phyloP scores from a whole-genome alignment of 352 stramenopile genomes.

The Phytophthora chlamydospora region DNA sequence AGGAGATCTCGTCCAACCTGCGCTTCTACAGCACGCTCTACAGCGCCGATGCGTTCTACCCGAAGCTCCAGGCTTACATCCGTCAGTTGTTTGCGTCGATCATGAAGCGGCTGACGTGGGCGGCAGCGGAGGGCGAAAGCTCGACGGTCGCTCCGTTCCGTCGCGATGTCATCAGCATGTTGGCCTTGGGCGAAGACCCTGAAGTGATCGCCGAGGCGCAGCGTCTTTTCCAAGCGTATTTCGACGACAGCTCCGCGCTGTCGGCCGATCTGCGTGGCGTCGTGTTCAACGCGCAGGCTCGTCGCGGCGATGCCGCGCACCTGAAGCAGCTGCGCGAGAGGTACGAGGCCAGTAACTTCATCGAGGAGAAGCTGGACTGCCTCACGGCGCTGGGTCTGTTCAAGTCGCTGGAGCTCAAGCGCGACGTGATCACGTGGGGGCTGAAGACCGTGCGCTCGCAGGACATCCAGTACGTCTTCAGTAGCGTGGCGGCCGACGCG shows the following conservation, averaged over 20 bases:
- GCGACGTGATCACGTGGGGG: constrained; percentile 69
- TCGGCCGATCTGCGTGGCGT: constrained; percentile 66
- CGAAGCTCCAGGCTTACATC: constrained; percentile 68
- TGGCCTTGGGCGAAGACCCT: constrained; percentile 59
- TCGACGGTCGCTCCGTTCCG: constrained; percentile 65
- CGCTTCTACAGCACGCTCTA: constrained; percentile 70
- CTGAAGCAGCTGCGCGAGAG: constrained; percentile 53
- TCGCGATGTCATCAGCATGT: constrained; percentile 75
- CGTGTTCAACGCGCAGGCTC: constrained; percentile 65
- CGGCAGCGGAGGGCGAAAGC: constrained; percentile 44
- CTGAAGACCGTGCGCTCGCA: constrained; percentile 76
- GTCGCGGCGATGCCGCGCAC: constrained; percentile 50
- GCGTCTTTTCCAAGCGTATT: constrained; percentile 63
- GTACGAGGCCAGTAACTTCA: constrained; percentile 81
- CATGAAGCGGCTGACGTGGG: constrained; percentile 65
- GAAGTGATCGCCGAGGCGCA: constrained; percentile 56
- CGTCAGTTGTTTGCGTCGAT: constrained; percentile 59
- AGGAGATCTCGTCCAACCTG: constrained; percentile 73
- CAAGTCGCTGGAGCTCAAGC: constrained; percentile 64
- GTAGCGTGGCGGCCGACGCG: constrained; percentile 68
- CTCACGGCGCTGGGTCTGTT: constrained; percentile 73
- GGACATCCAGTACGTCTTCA: constrained; percentile 85
- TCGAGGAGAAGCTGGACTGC: constrained; percentile 84
- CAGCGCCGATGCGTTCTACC: constrained; percentile 63
- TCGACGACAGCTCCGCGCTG: constrained; percentile 56